Conservation (phyloP, 2,329 filamentous ascomycete species). For the Fusarium multiceps region DNA sequence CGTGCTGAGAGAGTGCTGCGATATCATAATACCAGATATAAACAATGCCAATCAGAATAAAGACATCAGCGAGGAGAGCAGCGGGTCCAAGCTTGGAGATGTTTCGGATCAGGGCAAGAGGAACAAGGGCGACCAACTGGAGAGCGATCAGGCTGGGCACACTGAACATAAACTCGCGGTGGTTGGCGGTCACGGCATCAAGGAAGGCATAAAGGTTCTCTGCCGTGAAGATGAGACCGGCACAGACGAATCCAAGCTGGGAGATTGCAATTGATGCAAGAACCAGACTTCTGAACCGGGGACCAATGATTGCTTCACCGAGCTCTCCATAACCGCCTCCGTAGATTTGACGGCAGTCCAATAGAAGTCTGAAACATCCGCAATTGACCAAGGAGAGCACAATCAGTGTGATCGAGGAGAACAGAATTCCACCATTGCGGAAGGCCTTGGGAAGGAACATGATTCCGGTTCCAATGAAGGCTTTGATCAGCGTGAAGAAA, state of each 20-base stretch:
- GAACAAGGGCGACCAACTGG: slow-evolving; percentile 73
- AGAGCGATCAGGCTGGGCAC: slow-evolving; percentile 69
- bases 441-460: slow-evolving; percentile 86
- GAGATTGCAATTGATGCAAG: slow-evolving; percentile 78
- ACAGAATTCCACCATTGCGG: slow-evolving; percentile 80
- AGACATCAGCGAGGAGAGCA: slow-evolving; percentile 76
- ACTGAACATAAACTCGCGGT: slow-evolving; percentile 63
- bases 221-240: slow-evolving; percentile 80
- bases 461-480: slow-evolving; percentile 83
- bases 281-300: slow-evolving; percentile 72
- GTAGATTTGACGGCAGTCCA: slow-evolving; percentile 72
- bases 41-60: slow-evolving; percentile 75
- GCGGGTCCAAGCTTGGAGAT: slow-evolving; percentile 78
- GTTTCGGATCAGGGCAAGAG: slow-evolving; percentile 76
- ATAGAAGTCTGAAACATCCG: slow-evolving; percentile 76
- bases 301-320: slow-evolving; percentile 73
- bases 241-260: slow-evolving; percentile 81
- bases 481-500: slow-evolving; percentile 82
- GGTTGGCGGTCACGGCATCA: slow-evolving; percentile 66
- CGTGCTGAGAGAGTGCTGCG: slow-evolving; percentile 62
- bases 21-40: slow-evolving; percentile 83
- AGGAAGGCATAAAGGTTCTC: slow-evolving; percentile 78
- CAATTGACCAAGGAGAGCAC: slow-evolving; percentile 74
- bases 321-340: slow-evolving; percentile 81
- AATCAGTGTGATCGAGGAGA: slow-evolving; percentile 76